phyloP scores from a whole-genome alignment of 2,329 filamentous ascomycete species.

The Aspergillus sp. region DNA sequence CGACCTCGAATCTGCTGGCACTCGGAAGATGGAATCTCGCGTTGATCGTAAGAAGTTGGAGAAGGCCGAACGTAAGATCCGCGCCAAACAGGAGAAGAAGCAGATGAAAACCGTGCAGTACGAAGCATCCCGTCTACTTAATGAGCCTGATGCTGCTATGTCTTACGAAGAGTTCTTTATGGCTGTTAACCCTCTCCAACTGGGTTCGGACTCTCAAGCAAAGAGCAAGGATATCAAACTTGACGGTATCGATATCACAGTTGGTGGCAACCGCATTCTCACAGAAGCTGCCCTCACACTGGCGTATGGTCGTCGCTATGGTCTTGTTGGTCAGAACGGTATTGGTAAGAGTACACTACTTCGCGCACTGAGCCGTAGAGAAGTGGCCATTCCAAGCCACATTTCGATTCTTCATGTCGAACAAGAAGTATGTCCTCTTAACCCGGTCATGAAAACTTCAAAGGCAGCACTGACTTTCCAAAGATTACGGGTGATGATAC shows the following conservation, averaged over 20 bases:
- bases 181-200: conserved; percentile 93
- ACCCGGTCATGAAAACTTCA: conserved; percentile 7
- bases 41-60: conserved; percentile 99
- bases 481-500: conserved; percentile 95
- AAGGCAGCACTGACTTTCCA: conserved; percentile 17
- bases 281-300: conserved; percentile 88
- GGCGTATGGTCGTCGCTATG: conserved; percentile 89
- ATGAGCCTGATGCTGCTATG: conserved; percentile 77
- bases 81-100: conserved; percentile 98
- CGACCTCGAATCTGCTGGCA: conserved; percentile 90
- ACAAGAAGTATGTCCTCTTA: conserved; percentile 70
- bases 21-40: conserved; percentile 92
- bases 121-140: conserved; percentile 85
- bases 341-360: conserved; percentile 96
- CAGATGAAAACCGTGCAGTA: conserved; percentile 98
- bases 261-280: conserved; percentile 83
- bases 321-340: conserved; percentile 98
- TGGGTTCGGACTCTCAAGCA: conserved; percentile 67
- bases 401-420: conserved; percentile 99
- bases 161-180: conserved; percentile 99
- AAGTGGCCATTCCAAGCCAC: conserved; percentile 90
- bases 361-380: conserved; percentile 85
- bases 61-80: conserved; percentile 96
- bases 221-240: conserved; percentile 99
- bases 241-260: conserved; percentile 92